Evolutionary conservation across 495 filamentous ascomycete species (phyloP).

Genomic region (Aspergillus baeticus): DNA sequence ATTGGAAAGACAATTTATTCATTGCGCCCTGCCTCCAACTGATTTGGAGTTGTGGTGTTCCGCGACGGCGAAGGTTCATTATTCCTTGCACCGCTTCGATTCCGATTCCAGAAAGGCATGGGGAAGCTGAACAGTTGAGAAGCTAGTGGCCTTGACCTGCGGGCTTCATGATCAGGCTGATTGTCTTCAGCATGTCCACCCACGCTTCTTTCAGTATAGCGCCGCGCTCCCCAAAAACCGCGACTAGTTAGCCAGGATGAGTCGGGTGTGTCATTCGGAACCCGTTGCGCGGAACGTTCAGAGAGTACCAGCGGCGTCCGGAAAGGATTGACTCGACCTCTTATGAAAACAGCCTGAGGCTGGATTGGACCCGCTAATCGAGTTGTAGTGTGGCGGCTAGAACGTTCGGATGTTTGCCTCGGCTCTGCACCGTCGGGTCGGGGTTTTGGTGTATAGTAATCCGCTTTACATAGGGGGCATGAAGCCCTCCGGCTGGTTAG

Average conservation of each 20-base stretch:
- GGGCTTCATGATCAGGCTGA: background rate
- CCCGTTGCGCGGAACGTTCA: conserved; percentile 1
- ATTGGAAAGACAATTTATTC: background rate
- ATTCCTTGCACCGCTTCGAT: background rate
- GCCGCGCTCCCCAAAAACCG: conserved; percentile 7
- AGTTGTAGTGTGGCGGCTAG: conserved; percentile 23
- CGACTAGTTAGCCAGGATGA: background rate
- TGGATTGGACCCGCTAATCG: conserved; percentile 15
- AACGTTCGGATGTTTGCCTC: conserved; percentile 26
- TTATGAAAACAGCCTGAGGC: conserved; percentile 26
- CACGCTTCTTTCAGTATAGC: background rate
- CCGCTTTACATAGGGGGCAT: conserved; percentile 93
- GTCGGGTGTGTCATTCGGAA: background rate
- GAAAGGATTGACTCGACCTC: conserved; percentile 20
- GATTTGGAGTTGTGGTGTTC: conserved; percentile 25
- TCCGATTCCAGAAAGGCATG: background rate
- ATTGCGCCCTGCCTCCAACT: conserved; percentile 33
- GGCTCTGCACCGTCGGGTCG: conserved; percentile 39
- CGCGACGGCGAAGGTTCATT: background rate
- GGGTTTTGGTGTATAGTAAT: conserved; percentile 82
- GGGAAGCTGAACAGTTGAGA: background rate
- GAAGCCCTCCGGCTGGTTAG: conserved; percentile 89
- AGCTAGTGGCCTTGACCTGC: background rate
- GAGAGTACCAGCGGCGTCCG: conserved; percentile 1
- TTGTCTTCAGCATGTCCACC: background rate